phyloP scores from a whole-genome alignment of 495 filamentous ascomycete species.

The Amorphotheca resinae region DNA sequence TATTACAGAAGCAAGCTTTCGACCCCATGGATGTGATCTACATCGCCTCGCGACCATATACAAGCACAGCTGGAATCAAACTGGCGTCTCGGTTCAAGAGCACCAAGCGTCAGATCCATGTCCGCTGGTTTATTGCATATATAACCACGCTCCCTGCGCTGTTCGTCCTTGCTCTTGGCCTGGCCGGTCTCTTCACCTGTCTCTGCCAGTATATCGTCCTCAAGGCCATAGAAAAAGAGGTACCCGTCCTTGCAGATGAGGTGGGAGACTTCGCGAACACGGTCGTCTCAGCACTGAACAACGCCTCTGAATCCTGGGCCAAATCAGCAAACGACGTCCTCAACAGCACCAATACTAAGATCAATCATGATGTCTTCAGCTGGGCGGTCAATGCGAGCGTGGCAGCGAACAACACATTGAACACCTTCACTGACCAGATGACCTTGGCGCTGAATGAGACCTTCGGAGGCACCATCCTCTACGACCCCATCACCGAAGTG shows the following conservation, averaged over 20 bases:
- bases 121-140: slow-evolving; percentile 81
- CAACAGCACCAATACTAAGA: slow-evolving; percentile 46
- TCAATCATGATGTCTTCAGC: slow-evolving; percentile 77
- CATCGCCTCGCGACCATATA: slow-evolving; percentile 68
- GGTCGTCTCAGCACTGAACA: slow-evolving; percentile 58
- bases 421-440: slow-evolving; percentile 64
- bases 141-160: slow-evolving; percentile 72
- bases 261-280: slow-evolving; percentile 73
- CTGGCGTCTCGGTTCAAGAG: slow-evolving; percentile 55
- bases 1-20: slow-evolving; percentile 48
- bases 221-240: slow-evolving; percentile 54
- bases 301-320: slow-evolving; percentile 69
- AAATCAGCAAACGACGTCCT: slow-evolving; percentile 63
- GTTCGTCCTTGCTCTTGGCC: slow-evolving; percentile 71
- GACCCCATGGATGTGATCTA: slow-evolving; percentile 87
- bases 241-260: slow-evolving; percentile 61
- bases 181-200: slow-evolving; percentile 77
- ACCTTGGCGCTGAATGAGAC: slow-evolving; percentile 54
- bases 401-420: slow-evolving; percentile 77
- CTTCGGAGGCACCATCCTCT: slow-evolving; percentile 70
- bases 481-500: slow-evolving; percentile 57
- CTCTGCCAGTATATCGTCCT: slow-evolving; percentile 77
- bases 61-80: slow-evolving; percentile 57
- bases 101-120: slow-evolving; percentile 53
- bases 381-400: slow-evolving; percentile 76